Conservation (phyloP, 2,329 filamentous ascomycete species). For the Alternaria consortialis region DNA sequence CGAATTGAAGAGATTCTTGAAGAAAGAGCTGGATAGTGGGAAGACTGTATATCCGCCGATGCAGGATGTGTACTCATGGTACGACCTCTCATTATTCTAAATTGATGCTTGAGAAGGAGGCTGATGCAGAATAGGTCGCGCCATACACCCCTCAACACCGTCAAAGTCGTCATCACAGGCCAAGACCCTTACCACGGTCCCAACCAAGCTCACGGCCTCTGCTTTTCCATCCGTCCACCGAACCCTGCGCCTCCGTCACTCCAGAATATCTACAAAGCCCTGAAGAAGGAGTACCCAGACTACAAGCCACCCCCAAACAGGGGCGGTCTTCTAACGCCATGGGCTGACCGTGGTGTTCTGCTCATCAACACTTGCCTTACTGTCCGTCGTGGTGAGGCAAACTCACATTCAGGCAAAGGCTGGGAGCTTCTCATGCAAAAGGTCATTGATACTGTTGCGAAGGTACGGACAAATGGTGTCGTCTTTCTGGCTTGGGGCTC, state of each 20-base stretch:
- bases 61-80: slow-evolving; percentile 96
- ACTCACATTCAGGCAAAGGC: slow-evolving; percentile 83
- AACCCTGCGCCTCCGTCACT: slow-evolving; percentile 89
- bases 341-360: slow-evolving; percentile 92
- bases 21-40: slow-evolving; percentile 75
- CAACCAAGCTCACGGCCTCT: slow-evolving; percentile 95
- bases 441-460: slow-evolving; percentile 86
- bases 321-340: slow-evolving; percentile 85
- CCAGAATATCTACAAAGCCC: slow-evolving; percentile 89
- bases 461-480: slow-evolving; percentile 79
- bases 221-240: slow-evolving; percentile 92
- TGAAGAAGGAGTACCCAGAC: slow-evolving; percentile 86
- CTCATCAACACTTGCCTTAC: slow-evolving; percentile 96
- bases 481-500: slow-evolving; percentile 96
- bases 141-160: slow-evolving; percentile 84
- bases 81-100: slow-evolving; percentile 38
- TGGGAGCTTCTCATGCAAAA: slow-evolving; percentile 95
- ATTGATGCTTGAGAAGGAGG: neutral
- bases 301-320: slow-evolving; percentile 80
- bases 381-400: slow-evolving; percentile 86
- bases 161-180: slow-evolving; percentile 92
- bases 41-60: slow-evolving; percentile 87
- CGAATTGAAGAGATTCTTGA: slow-evolving; percentile 85
- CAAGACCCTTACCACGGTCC: slow-evolving; percentile 97
- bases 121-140: slow-evolving; percentile 74